Conservation (phyloP, 768 basidiomycete genomes). For the Suillus fuscotomentosus region DNA sequence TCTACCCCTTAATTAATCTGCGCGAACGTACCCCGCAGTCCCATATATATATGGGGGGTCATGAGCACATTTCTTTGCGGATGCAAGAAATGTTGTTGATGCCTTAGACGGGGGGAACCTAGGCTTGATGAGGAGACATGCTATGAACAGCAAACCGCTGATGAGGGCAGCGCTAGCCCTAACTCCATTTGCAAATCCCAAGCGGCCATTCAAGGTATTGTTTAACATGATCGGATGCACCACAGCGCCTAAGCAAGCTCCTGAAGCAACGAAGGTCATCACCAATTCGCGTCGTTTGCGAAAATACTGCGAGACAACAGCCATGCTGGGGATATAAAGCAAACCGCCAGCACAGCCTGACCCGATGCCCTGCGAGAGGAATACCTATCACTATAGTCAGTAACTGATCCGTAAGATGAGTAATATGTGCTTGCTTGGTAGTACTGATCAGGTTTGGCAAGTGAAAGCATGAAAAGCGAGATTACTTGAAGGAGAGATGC, state of each 20-base stretch:
- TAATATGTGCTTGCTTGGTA: constrained; percentile 35
- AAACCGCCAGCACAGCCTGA: constrained; percentile 50
- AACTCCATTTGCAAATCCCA: constrained; percentile 46
- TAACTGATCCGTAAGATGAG: no score
- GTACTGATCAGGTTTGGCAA: constrained; percentile 39
- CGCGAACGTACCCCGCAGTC: constrained; percentile 21
- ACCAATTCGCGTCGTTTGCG: constrained; percentile 45
- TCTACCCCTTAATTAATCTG: not conserved
- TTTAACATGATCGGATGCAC: constrained; percentile 67
- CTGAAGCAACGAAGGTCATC: constrained; percentile 54
- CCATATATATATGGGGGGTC: constrained; percentile 28
- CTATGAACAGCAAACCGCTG: constrained; percentile 36
- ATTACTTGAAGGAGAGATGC: constrained; percentile 28
- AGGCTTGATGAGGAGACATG: constrained; percentile 40
- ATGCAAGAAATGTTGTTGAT: constrained; percentile 17
- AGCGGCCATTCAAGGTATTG: constrained; percentile 36
- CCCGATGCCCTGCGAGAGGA: constrained; percentile 50
- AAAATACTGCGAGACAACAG: constrained; percentile 55
- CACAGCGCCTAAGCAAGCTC: constrained; percentile 58
- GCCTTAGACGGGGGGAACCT: constrained; percentile 35
- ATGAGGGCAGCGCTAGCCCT: constrained; percentile 41
- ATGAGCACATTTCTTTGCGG: constrained; percentile 19
- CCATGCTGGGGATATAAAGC: constrained; percentile 46
- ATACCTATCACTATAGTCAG: constrained; percentile 35
- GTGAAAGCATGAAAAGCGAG: constrained; percentile 46